Percentiles rank a stretch among this genome's conserved stretches.
Conservation (phyloP, 2,329 filamentous ascomycete genomes). For the Talaromyces sp. region DNA sequence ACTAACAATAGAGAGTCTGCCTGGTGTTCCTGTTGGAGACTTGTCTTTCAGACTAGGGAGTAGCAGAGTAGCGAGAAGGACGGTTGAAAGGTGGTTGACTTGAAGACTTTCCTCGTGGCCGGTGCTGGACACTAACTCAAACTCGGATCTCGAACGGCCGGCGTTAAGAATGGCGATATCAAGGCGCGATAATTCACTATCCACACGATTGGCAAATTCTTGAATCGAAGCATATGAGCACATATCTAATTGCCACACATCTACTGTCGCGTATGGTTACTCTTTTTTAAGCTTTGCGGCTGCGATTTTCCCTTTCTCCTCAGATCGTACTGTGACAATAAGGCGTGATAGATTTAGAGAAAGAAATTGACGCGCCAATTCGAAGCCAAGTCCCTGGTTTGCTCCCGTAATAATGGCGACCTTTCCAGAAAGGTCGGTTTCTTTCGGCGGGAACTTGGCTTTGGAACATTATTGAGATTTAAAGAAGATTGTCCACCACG, state of each 20-base stretch:
- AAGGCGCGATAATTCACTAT: conserved; percentile 36
- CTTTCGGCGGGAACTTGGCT: no score
- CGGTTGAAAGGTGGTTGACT: conserved; percentile 57
- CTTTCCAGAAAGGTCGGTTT: no score
- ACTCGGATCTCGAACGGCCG: conserved; percentile 24
- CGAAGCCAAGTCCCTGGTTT: conserved; percentile 48
- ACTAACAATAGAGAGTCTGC: conserved; percentile 22
- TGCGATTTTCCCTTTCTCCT: conserved; percentile 41
- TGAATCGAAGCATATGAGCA: conserved; percentile 36
- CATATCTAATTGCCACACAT: conserved; percentile 48
- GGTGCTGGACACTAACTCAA: conserved; percentile 35
- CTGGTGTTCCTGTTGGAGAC: conserved; percentile 13
- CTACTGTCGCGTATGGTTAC: conserved; percentile 33
- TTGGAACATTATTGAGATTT: no score
- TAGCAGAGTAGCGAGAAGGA: conserved; percentile 52
- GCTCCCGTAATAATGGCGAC: conserved; percentile 46
- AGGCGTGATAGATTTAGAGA: conserved; percentile 40
- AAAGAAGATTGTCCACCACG: no score
- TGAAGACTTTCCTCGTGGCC: conserved; percentile 55
- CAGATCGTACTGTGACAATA: conserved; percentile 46
- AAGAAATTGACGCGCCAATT: conserved; percentile 48
- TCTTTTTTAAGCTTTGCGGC: conserved; percentile 34
- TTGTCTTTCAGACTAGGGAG: conserved; percentile 45
- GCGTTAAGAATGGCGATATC: conserved; percentile 48
- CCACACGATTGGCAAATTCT: conserved; percentile 39